Evolutionary conservation across 2,329 filamentous ascomycete genomes (phyloP).

Genomic region (Xylaria multiplex): DNA sequence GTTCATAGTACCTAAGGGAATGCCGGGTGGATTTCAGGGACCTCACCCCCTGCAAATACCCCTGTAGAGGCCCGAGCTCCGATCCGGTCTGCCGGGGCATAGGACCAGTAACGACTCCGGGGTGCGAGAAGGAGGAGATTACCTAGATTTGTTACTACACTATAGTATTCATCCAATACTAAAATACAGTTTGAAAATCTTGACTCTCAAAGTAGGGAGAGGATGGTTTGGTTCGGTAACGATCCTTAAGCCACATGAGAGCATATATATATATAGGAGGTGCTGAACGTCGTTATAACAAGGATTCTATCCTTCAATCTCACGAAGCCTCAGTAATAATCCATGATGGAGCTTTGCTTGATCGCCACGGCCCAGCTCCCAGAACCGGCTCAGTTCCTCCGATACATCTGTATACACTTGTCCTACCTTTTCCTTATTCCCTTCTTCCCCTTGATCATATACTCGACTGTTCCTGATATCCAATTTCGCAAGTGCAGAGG

Average conservation of each 20-base stretch:
- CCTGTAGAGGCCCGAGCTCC: constrained; percentile 4
- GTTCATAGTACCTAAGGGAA: not conserved
- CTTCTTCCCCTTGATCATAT: constrained; percentile 4
- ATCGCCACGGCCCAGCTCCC: constrained; percentile 35
- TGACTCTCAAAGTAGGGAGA: too few species aligned
- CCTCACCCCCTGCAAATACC: not conserved
- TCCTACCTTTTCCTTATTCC: not conserved
- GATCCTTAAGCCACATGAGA: too few species aligned
- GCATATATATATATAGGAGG: too few species aligned
- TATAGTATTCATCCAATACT: too few species aligned
- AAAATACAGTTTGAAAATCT: too few species aligned
- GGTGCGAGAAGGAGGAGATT: too few species aligned
- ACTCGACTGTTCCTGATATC: not conserved
- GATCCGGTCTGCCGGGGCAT: not conserved
- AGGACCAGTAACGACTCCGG: not conserved
- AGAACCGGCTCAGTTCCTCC: constrained; percentile 41
- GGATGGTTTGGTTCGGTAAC: too few species aligned
- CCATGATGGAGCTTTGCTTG: constrained; percentile 44
- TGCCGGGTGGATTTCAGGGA: constrained; percentile 23
- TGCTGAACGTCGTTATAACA: not conserved
- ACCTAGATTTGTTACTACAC: too few species aligned
- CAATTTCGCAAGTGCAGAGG: constrained; percentile 48
- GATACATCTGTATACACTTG: constrained; percentile 26
- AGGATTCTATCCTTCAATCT: constrained; percentile 13
- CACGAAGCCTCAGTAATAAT: constrained; percentile 45